A percentile compares a stretch with the other conserved stretches of the same genome.
phyloP scores from a whole-genome alignment of 192 early-diverging fungal genomes.

The Linnemannia hyalina region DNA sequence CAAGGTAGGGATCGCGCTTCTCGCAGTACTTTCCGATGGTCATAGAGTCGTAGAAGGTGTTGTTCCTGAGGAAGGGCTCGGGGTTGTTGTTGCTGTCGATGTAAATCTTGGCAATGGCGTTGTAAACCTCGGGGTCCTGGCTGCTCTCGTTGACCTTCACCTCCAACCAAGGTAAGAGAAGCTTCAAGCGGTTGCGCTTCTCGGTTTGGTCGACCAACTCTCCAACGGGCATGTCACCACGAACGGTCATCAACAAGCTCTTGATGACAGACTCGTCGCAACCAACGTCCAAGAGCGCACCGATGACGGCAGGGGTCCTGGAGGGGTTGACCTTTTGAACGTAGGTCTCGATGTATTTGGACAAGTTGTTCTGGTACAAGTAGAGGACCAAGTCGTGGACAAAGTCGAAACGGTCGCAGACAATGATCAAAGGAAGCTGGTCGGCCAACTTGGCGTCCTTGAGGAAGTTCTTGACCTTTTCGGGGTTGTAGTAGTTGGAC shows the following conservation, averaged over 20 bases:
- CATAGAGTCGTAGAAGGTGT: conserved; percentile 74
- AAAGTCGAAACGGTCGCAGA: conserved; percentile 97
- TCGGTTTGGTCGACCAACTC: conserved; percentile 92
- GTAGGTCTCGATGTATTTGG: conserved; percentile 98
- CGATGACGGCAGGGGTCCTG: conserved; percentile 95
- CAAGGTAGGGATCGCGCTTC: conserved; percentile 97
- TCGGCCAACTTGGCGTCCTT: conserved; percentile 97
- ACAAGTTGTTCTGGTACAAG: conserved; percentile 93
- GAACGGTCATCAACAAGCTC: conserved; percentile 89
- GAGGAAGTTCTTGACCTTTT: conserved; percentile 99
- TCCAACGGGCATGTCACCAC: conserved; percentile 86
- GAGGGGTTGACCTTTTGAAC: conserved; percentile 98
- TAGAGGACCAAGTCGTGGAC: conserved; percentile 98
- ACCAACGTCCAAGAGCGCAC: conserved; percentile 96
- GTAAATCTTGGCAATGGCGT: conserved; percentile 98
- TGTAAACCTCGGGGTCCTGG: conserved; percentile 93
- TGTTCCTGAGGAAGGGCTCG: conserved; percentile 93
- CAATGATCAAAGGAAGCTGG: conserved; percentile 97
- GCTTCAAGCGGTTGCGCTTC: conserved; percentile 97
- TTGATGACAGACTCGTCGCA: conserved; percentile 97
- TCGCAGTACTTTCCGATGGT: conserved; percentile 98
- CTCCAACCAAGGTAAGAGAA: conserved; percentile 96
- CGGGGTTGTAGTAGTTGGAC: conserved; percentile 96
- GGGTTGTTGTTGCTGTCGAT: conserved; percentile 99
- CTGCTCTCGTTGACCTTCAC: conserved; percentile 88